Conservation (phyloP, 1,284 basidiomycete genomes). For the Ustilago tritici region DNA sequence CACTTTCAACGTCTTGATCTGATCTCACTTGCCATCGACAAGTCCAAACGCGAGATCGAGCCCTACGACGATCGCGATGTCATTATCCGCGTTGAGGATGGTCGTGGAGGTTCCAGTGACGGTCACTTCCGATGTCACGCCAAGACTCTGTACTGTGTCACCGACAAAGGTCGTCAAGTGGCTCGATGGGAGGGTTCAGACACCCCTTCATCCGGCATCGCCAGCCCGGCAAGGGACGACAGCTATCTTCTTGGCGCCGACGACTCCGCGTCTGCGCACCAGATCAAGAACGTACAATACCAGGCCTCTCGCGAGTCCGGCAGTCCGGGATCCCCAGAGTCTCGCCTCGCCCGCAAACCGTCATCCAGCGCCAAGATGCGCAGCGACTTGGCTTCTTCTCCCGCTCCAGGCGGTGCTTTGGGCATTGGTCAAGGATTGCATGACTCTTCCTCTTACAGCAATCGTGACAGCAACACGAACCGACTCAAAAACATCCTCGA, state of each 20-base stretch:
- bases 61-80: constrained; percentile 55
- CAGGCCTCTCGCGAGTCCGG: constrained; percentile 20
- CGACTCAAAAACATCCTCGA: constrained; percentile 91
- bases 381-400: constrained; percentile 19
- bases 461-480: constrained; percentile 83
- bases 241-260: constrained; percentile 14
- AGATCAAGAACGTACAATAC: constrained; percentile 4
- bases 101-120: constrained; percentile 47
- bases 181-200: constrained; percentile 76
- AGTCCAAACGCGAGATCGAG: constrained; percentile 66
- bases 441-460: constrained; percentile 67
- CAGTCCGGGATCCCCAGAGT: constrained; percentile 70
- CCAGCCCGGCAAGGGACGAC: constrained; percentile 29
- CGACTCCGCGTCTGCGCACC: constrained; percentile 2
- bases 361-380: constrained; percentile 77
- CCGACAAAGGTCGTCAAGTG: constrained; percentile 85
- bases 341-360: constrained; percentile 79
- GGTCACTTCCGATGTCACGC: constrained; percentile 91
- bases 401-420: constrained; percentile 6
- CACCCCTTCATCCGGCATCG: constrained; percentile 20
- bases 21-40: constrained; percentile 79
- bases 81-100: constrained; percentile 60
- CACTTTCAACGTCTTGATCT: constrained; percentile 97
- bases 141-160: constrained; percentile 92
- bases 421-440: constrained; percentile 43